phyloP scores from a whole-genome alignment of 176 grass and related monocot species.

The Triticum urartu region DNA sequence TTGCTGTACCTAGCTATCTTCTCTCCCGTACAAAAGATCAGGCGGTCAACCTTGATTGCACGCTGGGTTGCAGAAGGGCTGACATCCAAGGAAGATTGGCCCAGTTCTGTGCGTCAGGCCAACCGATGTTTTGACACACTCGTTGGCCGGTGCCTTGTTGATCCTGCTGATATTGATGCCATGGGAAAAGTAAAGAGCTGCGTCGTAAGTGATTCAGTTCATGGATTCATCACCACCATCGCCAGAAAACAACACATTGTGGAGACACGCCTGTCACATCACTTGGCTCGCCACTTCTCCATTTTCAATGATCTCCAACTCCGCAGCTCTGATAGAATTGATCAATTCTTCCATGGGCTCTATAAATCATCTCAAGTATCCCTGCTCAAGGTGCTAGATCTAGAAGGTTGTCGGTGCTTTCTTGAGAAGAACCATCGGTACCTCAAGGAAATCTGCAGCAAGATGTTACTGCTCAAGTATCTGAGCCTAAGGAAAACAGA shows the following conservation, averaged over 20 bases:
- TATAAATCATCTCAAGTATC: not conserved
- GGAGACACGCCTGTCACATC: not conserved
- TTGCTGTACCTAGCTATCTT: conserved; percentile 15
- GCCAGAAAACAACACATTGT: conserved; percentile 2
- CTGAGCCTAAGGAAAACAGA: conserved; percentile 16
- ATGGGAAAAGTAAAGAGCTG: conserved; percentile 13
- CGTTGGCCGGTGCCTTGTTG: not conserved
- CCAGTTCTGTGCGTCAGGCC: not conserved
- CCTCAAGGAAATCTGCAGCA: conserved; percentile 11
- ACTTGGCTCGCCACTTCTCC: conserved; percentile 26
- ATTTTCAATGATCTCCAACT: conserved; percentile 18
- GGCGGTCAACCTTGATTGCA: not conserved
- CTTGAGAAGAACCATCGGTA: not conserved
- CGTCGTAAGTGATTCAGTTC: not conserved
- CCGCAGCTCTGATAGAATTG: not conserved
- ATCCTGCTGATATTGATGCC: not conserved
- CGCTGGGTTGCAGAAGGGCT: not conserved
- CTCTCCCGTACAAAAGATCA: not conserved
- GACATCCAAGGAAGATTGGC: not conserved
- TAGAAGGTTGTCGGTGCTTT: not conserved
- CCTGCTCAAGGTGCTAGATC: conserved; percentile 31
- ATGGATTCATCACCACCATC: conserved; percentile 12
- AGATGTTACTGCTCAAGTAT: conserved; percentile 19
- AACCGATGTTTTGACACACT: not conserved
- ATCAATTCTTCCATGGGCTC: not conserved